Base-by-base conservation (phyloP, 352 stramenopile species). In the Globisporangium lucens region DNA sequence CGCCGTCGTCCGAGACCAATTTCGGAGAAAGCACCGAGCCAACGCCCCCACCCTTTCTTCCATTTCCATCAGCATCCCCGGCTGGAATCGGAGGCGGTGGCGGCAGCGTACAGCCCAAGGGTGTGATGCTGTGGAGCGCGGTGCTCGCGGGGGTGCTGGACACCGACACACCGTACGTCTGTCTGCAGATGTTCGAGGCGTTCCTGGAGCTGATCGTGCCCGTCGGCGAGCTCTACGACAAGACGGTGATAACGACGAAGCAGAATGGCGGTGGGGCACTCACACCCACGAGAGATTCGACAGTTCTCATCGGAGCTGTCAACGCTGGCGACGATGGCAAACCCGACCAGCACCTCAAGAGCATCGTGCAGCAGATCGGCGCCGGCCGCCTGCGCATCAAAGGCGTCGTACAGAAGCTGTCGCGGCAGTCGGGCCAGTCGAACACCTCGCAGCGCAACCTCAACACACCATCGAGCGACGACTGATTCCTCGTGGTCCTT, bases 121-220 rank as follows among this genome's bases (percentile, higher is more conserved):
- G 63, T 17, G 63, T 46, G 17, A 52, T 56, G 22, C 29, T 83
- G 74, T 73, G 66, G 66, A 71, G 41, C 22, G 53, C 59, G 2
- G 66, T 67, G 20, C 66, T 71, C 8, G 66, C 66, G 13, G 66
- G 59, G 7, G 66, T 75, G 22, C 53, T 74, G 0, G 70, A 55
- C 12, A 67, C 84, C 4, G 61, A 63, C 38, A 72, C 67, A 13
- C 73, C 68, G 1, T 47, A 63, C n/a, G 61, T 78, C 58, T 87
- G 79, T 59, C 74, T 82, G 47, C 47, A 71, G 12, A 76, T 78
- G 20, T 84, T 87, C 59, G 71, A 74, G 20, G 41, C 72, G 24
- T 70, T 86, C 22, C 63, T 86, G n/a, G 72, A 79, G 56, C 64
- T 86, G 5, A 57, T 77, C 0, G 63, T 83, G 56, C 60, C 76